phyloP scores from a whole-genome alignment of 164 flowering plant species.

The Hamamelis virginiana region DNA sequence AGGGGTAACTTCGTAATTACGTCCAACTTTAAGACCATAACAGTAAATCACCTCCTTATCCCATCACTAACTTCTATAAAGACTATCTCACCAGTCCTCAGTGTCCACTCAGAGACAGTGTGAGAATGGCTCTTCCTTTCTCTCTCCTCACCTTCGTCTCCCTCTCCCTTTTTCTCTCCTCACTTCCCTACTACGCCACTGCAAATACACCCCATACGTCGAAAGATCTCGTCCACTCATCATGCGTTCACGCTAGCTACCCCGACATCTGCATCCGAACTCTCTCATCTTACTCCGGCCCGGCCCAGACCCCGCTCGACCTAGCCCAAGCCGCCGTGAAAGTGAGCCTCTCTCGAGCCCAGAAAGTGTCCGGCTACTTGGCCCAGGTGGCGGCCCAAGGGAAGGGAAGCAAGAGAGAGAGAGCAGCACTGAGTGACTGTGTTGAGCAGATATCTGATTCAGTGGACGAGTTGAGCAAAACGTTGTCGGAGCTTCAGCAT shows the following conservation, averaged over 20 bases:
- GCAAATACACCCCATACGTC: conserved; percentile 1
- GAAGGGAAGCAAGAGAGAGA: conserved; percentile 23
- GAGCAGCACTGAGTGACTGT: conserved; percentile 56
- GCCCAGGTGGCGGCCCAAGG: background rate
- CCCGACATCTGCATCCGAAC: conserved; percentile 62
- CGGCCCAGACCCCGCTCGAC: conserved; percentile 47
- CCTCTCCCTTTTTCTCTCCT: conserved; percentile 8
- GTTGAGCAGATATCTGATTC: conserved; percentile 60
- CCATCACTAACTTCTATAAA: background rate
- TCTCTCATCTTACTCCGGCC: conserved; percentile 51
- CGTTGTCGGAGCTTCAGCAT: conserved; percentile 51
- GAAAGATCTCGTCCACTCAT: conserved; percentile 41
- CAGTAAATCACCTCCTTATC: background rate
- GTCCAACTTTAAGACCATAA: background rate
- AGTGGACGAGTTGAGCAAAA: conserved; percentile 46
- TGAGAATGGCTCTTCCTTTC: background rate
- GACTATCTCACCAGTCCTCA: too few species aligned
- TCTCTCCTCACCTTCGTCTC: conserved; percentile 9
- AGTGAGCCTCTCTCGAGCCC: conserved; percentile 53
- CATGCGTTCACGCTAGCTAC: conserved; percentile 68
- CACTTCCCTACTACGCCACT: conserved; percentile 12
- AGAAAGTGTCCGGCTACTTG: conserved; percentile 35
- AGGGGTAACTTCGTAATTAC: background rate
- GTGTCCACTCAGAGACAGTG: too few species aligned
- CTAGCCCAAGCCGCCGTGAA: conserved; percentile 68